Conservation (phyloP, 2,329 filamentous ascomycete genomes). For the Colletotrichum liaoningense region DNA sequence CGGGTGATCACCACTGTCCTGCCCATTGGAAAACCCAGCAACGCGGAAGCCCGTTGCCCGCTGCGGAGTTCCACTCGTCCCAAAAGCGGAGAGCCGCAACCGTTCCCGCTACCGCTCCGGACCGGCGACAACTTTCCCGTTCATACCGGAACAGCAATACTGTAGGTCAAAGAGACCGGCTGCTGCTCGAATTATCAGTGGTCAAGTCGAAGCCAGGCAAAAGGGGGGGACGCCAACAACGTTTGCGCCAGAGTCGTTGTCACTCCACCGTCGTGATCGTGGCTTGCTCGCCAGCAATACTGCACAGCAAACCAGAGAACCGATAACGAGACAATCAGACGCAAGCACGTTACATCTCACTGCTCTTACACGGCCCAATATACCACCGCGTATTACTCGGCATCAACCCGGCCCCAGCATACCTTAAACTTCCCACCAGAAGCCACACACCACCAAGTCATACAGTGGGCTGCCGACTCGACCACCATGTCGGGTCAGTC, state of each 20-base stretch:
- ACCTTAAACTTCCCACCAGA: background rate
- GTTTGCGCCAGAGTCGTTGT: background rate
- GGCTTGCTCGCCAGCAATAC: background rate
- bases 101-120: constrained; percentile 24
- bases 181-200: background rate
- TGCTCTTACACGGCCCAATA: background rate
- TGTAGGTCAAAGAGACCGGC: background rate
- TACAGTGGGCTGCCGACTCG: constrained; percentile 16
- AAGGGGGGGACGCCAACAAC: background rate
- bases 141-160: constrained; percentile 2
- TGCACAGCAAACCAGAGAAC: background rate
- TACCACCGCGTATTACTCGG: background rate
- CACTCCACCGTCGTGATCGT: background rate
- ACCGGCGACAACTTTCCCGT: constrained; percentile 23
- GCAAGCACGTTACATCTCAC: background rate
- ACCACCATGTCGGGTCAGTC: constrained; percentile 34
- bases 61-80: constrained; percentile 38
- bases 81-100: constrained; percentile 34
- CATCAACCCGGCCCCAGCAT: constrained; percentile 2
- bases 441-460: background rate
- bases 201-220: background rate
- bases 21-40: constrained; percentile 7
- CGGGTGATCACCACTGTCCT: constrained; percentile 7
- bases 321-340: constrained; percentile 4
- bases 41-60: constrained; percentile 33